Evolutionary conservation across 1,284 basidiomycete genomes (phyloP).

Genomic region (Heimioporus retisporus): DNA sequence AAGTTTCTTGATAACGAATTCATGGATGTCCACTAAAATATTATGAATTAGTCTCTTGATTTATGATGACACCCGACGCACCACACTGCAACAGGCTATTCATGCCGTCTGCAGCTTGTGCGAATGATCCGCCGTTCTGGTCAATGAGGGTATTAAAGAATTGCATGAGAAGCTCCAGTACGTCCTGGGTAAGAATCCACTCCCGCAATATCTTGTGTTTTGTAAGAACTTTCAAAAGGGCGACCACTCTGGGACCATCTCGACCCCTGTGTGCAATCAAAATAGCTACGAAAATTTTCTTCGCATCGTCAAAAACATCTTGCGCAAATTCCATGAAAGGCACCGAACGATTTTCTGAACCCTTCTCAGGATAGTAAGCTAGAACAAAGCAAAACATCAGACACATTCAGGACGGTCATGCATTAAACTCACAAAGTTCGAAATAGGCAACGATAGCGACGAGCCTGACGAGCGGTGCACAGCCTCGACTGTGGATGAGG

Average conservation of each 20-base stretch:
- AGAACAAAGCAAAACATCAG: neutral
- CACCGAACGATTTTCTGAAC: neutral
- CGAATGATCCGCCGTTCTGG: neutral
- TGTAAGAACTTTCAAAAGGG: slow-evolving; percentile 29
- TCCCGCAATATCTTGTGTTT: slow-evolving; percentile 22
- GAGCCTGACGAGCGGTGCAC: neutral
- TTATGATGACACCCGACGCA: neutral
- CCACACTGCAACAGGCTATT: neutral
- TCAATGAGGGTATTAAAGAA: slow-evolving; percentile 7
- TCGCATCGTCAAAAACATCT: slow-evolving; percentile 16
- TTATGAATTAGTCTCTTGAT: neutral
- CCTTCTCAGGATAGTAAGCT: slow-evolving; percentile 14
- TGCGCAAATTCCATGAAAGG: neutral
- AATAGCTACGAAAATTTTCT: slow-evolving; percentile 15
- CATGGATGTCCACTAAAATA: neutral
- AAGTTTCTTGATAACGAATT: neutral
- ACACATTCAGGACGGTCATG: neutral
- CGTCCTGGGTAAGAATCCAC: slow-evolving; percentile 24
- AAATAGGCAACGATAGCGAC: neutral
- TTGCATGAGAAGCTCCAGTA: slow-evolving; percentile 23
- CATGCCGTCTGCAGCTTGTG: neutral
- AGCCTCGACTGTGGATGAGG: neutral
- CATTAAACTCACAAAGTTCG: neutral
- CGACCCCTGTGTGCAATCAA: slow-evolving; percentile 17
- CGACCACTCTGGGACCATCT: slow-evolving; percentile 30